Evolutionary conservation across 2,329 filamentous ascomycete species (phyloP), one percentile per base, ranked within the genome.

Genomic region (Alternaria sp.): DNA sequence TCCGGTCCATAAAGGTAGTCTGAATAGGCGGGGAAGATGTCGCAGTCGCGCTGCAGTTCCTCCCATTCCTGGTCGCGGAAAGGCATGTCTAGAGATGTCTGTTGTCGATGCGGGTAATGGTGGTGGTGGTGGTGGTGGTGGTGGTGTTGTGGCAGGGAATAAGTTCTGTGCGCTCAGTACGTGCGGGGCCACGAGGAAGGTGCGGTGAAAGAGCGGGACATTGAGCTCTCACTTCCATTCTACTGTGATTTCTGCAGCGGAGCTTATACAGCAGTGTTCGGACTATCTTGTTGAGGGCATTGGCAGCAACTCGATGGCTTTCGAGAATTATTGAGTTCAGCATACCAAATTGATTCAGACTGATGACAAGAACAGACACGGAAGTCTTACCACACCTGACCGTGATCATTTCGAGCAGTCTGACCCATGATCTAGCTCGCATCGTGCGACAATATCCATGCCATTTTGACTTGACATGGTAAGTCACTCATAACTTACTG

Each of bases 1-100:
- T 70, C 67, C 8, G 64, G 28, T 30, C 66, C 70, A 9, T 57
- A 66, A 14, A 73, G 39, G 18, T 61, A 72, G 54, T 73, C 68
- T 4, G 49, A 66, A 43, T 67, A 73, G 7, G 70, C 69, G 16
- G 69, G 69, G 36, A 73, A 73, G 36, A 61, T 26, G 9, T 52
- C 57, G 36, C 51, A 61, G 53, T 72, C 69, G 44, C 66, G 68
- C 51, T 62, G 61, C 7, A 58, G 39, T 18, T 70, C 63, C 22
- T 72, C 65, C 62, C 63, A 69, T 2, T 67, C 60, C 24, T 41
- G 44, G 20, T 69, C 56, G n/a, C 18, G 57, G 41, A 63, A 69
- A 16, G 66, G 61, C 69, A 70, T 71, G 16, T 26, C 20, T 49
- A 22, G 22, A 24, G 20, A 24, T 8, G 20, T 49, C 20, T 18